phyloP scores from a whole-genome alignment of 179 eudicot genomes.

The Vitellaria paradoxa region DNA sequence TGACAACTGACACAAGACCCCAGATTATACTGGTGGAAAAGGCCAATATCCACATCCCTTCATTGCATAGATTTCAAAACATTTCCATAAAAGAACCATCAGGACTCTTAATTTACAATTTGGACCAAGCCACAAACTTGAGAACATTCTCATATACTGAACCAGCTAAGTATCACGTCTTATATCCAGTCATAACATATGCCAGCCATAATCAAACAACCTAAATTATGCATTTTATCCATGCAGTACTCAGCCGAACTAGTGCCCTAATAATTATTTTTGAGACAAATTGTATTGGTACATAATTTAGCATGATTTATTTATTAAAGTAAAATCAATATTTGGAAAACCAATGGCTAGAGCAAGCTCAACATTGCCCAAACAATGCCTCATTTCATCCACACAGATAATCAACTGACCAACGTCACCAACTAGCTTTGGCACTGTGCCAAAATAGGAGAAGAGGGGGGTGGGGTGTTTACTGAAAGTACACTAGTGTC shows the following conservation, averaged over 20 bases:
- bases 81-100: not conserved
- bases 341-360: not conserved
- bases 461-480: too few relatives aligned
- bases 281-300: not conserved
- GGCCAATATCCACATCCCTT: too few relatives aligned
- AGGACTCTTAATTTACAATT: not conserved
- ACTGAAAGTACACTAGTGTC: too few relatives aligned
- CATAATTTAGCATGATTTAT: too few relatives aligned
- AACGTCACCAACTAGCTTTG: too few relatives aligned
- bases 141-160: not conserved
- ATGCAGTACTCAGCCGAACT: not conserved
- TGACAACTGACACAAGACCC: not conserved
- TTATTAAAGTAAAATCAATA: too few relatives aligned
- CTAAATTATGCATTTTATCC: not conserved
- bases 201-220: not conserved
- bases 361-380: not conserved
- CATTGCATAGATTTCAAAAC: not conserved
- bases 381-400: not conserved
- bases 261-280: not conserved
- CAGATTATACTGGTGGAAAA: not conserved
- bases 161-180: not conserved
- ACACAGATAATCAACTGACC: not conserved
- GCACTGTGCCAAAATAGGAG: not conserved
- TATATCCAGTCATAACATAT: too few relatives aligned
- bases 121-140: slow-evolving; percentile 4